A percentile compares a stretch with the other conserved stretches of the same genome.
These are phyloP conservation scores for Dictyophora rubrovolvata DNA, from an alignment of 768 basidiomycete genomes.

Conservation along the genomic window DNA sequence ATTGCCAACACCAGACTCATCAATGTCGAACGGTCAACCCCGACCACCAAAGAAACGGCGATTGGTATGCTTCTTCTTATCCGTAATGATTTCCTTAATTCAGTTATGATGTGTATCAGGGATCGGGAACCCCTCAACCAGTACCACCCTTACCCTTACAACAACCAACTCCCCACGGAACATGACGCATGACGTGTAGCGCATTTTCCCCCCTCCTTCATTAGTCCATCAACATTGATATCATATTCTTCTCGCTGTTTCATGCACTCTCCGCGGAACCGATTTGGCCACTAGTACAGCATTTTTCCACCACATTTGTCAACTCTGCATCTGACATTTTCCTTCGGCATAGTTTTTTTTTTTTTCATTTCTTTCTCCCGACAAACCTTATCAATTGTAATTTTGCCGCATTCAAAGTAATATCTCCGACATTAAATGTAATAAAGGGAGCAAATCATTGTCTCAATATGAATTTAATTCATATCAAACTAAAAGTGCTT, in stretches of 20 bases:
- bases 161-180: slow-evolving; percentile 66
- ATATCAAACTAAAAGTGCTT: not conserved
- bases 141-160: slow-evolving; percentile 25
- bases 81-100: not conserved
- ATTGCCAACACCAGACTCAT: slow-evolving; percentile 42
- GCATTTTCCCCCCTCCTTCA: not conserved
- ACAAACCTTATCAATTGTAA: slow-evolving; percentile 3
- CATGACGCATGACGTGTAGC: slow-evolving; percentile 21
- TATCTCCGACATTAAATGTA: not conserved
- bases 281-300: not conserved
- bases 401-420: not conserved
- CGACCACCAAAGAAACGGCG: slow-evolving; percentile 69
- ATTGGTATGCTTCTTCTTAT: slow-evolving; percentile 39
- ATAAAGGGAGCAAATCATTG: not conserved
- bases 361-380: slow-evolving; percentile 3
- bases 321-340: slow-evolving; percentile 24
- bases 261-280: not conserved
- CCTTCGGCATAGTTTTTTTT: slow-evolving; percentile 56
- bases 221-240: not conserved
- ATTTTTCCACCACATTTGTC: not conserved
- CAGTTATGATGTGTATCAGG: not conserved
- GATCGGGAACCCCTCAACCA: slow-evolving; percentile 4
- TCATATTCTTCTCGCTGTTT: not conserved
- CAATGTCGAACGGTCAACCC: slow-evolving; percentile 40
- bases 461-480: not conserved